phyloP scores from a whole-genome alignment of 129 eudicot genomes.

The Glebionis coronaria region DNA sequence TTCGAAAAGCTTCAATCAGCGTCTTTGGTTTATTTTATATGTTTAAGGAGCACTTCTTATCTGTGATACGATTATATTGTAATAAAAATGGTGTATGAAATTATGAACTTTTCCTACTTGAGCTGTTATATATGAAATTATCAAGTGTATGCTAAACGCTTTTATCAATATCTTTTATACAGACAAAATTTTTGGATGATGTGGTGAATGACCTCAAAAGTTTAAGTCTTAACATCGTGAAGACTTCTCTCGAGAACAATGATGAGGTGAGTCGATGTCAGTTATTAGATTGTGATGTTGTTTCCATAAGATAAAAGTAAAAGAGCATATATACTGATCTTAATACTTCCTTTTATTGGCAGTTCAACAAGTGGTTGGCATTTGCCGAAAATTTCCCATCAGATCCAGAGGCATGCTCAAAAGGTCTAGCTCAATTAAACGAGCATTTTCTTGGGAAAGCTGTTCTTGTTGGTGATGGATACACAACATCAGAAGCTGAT shows the following conservation, averaged over 20 bases:
- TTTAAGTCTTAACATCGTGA: constrained; percentile 51
- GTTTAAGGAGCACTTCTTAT: no score
- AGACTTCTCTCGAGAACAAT: constrained; percentile 29
- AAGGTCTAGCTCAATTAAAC: constrained; percentile 53
- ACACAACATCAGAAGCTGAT: constrained; percentile 57
- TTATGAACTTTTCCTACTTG: constrained; percentile 5
- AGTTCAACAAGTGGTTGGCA: constrained; percentile 65
- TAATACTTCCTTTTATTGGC: constrained; percentile 24
- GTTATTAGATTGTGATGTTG: constrained; percentile 11
- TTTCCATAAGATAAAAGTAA: constrained; percentile 1
- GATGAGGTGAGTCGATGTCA: constrained; percentile 43
- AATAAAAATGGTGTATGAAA: background rate
- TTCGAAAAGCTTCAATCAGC: no score
- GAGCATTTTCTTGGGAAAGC: constrained; percentile 50
- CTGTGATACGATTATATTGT: no score
- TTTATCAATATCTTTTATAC: constrained; percentile 20
- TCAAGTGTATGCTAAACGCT: constrained; percentile 1
- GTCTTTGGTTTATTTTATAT: no score
- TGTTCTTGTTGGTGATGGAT: constrained; percentile 71
- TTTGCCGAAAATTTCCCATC: constrained; percentile 57
- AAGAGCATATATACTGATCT: constrained; percentile 7
- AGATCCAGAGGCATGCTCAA: constrained; percentile 42
- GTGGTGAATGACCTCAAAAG: constrained; percentile 42
- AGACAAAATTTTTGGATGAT: constrained; percentile 45
- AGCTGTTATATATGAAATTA: background rate